Base-by-base conservation (phyloP, 192 early-diverging fungal species). In the Mortierella hygrophila region DNA sequence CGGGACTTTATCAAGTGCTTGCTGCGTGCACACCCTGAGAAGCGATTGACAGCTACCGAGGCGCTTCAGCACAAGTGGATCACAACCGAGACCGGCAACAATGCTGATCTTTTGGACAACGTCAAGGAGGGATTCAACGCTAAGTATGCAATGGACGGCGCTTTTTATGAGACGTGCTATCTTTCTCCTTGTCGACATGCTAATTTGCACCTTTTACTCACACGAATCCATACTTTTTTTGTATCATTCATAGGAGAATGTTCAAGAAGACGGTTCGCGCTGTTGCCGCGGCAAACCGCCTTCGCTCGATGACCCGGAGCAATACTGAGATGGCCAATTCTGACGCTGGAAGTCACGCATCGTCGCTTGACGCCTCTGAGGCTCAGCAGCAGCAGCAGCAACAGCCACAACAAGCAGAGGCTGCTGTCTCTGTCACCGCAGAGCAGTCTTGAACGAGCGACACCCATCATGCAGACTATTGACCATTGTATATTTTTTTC, bases 11-110 rank as follows among this genome's bases (percentile, higher is more conserved):
- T 97, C 82, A 89, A 89, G 35, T 83, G 85, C 40, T 79, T 95
- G 18, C 88, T 97, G 26, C 78, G 89, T 32, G 89, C 96, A 18
- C 92, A 97, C 88, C 96, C 95, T 4, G 68, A 78, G 16, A 88
- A 93, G 65, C 96, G 97, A 69, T 88, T 94, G 85, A 97, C 97
- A 4, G 95, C 95, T 29, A 90, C 89, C 5, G 91, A 98, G 82
- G 97, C 97, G 11, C 90, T 98, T 63, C 80, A 91, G 32, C 97
- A 99, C 90, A 94, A 91, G 26, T 99, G 97, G 97, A 91, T 97
- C 78, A 92, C 92, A 37, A 93, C 90, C 44, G 82, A 89, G 70
- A 88, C 88, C 13, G 93, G 89, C 68, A 88, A 85, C 9, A 93
- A 94, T 32, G 90, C 92, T n/a, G 97, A 99, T 89, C 92, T 99